Conservation (phyloP, 2,329 filamentous ascomycete genomes). For the Chalaropsis thielavioides region DNA sequence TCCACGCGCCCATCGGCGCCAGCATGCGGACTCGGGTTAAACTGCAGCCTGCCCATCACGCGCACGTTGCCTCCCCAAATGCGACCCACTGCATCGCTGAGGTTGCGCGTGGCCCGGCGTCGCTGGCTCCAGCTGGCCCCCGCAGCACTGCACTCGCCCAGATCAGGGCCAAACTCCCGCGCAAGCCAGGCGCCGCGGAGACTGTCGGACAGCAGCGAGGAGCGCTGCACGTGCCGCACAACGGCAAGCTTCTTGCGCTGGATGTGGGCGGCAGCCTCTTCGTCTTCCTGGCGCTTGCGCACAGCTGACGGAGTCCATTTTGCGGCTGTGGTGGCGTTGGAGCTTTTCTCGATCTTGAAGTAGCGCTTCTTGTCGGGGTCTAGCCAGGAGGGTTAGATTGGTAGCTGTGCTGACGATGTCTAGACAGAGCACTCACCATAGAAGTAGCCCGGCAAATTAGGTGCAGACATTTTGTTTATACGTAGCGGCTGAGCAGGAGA, state of each 20-base stretch:
- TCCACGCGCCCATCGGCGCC: not conserved
- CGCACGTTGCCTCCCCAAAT: constrained; percentile 6
- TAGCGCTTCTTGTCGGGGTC: constrained; percentile 48
- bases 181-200: not conserved
- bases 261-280: constrained; percentile 22
- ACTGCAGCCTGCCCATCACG: constrained; percentile 9
- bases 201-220: not conserved
- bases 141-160: not conserved
- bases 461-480: not conserved
- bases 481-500: not conserved
- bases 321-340: constrained; percentile 35
- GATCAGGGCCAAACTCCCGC: constrained; percentile 12
- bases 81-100: not conserved
- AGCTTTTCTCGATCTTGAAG: constrained; percentile 49
- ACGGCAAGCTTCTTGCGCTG: constrained; percentile 6
- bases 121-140: not conserved
- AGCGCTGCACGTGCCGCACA: constrained; percentile 6
- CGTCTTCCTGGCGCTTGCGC: constrained; percentile 38
- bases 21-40: not conserved
- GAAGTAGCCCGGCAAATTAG: constrained; percentile 5
- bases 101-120: not conserved
- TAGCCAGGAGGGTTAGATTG: constrained; percentile 21
- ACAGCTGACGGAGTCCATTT: constrained; percentile 45
- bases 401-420: not conserved
- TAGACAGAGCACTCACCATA: constrained; percentile 6